phyloP scores from a whole-genome alignment of 2,329 filamentous ascomycete species.

The Epichloe sibirici region DNA sequence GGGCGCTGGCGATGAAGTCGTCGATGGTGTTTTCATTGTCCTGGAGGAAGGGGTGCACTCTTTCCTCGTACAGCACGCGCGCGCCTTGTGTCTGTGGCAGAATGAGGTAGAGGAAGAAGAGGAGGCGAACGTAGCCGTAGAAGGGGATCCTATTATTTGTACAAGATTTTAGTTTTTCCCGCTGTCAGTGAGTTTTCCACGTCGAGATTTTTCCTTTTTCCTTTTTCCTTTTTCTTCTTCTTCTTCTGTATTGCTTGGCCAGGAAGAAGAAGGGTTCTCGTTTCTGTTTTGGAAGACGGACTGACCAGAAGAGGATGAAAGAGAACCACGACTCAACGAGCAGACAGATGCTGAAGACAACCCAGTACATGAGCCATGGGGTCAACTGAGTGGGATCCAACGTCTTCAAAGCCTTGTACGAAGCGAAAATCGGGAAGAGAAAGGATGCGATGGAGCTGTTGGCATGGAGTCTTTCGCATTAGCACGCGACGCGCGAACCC shows the following conservation, averaged over 20 bases:
- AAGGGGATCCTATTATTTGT: slow-evolving; percentile 61
- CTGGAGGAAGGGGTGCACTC: slow-evolving; percentile 78
- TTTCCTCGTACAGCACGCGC: slow-evolving; percentile 68
- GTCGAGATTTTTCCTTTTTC: too few relatives aligned
- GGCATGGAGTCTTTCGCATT: neutral
- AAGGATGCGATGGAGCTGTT: slow-evolving; percentile 72
- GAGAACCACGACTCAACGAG: slow-evolving; percentile 78
- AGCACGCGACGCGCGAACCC: slow-evolving; percentile 1
- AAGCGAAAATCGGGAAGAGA: slow-evolving; percentile 90
- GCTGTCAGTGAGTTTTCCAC: neutral
- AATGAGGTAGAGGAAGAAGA: slow-evolving; percentile 85
- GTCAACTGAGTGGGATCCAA: slow-evolving; percentile 79
- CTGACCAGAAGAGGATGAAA: slow-evolving; percentile 73
- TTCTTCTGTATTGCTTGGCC: neutral
- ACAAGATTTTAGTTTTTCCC: neutral
- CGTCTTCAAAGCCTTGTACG: slow-evolving; percentile 94
- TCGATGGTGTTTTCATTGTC: slow-evolving; percentile 86
- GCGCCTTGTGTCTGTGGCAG: slow-evolving; percentile 96
- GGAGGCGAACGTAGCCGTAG: slow-evolving; percentile 80
- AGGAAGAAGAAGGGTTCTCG: neutral
- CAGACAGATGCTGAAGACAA: slow-evolving; percentile 71
- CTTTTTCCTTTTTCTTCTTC: neutral
- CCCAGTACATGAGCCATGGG: slow-evolving; percentile 99
- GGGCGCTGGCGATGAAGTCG: slow-evolving; percentile 69
- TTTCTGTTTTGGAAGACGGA: neutral